These are phyloP conservation scores for Beauveria pseudobassiana DNA, from an alignment of 2,329 filamentous ascomycete species.

Conservation along the genomic window DNA sequence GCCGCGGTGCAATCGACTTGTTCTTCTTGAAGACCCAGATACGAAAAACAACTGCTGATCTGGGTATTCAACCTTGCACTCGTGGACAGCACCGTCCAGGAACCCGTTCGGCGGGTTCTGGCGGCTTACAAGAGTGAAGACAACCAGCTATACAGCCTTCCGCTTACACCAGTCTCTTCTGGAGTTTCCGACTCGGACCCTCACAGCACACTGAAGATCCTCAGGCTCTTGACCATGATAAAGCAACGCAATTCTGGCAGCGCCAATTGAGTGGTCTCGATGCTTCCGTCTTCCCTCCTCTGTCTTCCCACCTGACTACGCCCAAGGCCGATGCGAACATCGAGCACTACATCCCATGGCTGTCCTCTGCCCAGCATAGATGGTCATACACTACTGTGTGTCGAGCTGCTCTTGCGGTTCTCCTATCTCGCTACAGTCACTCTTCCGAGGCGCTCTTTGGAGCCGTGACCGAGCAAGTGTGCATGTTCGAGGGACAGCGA, in stretches of 20 bases:
- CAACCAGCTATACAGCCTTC: neutral
- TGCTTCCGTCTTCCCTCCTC: neutral
- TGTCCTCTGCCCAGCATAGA: neutral
- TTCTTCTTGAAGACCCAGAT: neutral
- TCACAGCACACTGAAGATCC: neutral
- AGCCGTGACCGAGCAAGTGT: neutral
- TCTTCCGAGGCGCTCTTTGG: neutral
- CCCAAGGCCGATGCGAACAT: no score
- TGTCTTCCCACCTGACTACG: neutral
- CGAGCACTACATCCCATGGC: neutral
- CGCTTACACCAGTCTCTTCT: neutral
- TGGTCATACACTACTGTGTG: neutral
- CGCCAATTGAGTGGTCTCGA: neutral
- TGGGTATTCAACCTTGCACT: neutral
- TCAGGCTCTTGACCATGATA: neutral
- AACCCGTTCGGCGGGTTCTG: neutral
- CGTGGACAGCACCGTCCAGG: neutral
- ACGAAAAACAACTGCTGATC: neutral
- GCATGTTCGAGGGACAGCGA: neutral
- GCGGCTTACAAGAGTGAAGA: neutral
- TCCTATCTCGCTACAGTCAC: neutral
- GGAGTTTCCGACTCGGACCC: no score
- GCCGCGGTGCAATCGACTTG: neutral
- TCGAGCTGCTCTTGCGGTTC: neutral
- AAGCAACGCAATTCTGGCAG: neutral